Conservation (phyloP, 2,329 filamentous ascomycete genomes). For the Sporothrix schenckii region DNA sequence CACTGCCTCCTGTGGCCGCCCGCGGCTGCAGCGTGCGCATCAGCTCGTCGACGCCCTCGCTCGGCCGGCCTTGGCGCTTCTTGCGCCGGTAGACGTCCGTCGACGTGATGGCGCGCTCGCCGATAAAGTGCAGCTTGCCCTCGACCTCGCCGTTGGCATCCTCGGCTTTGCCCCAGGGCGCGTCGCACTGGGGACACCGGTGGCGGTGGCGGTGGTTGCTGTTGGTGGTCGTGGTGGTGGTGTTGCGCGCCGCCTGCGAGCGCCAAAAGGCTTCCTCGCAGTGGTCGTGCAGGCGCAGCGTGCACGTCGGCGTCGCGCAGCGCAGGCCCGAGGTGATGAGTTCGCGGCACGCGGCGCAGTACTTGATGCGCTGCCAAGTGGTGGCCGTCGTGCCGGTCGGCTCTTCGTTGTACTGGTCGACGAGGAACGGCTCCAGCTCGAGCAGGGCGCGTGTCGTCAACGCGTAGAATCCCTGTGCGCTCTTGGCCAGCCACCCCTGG, state of each 20-base stretch:
- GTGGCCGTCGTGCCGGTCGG: constrained; percentile 51
- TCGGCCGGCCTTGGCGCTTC: constrained; percentile 45
- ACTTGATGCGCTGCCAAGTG: constrained; percentile 77
- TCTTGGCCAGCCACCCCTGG: constrained; percentile 85
- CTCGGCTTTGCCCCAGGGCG: constrained; percentile 49
- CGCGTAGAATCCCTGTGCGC: constrained; percentile 69
- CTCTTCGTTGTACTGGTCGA: constrained; percentile 84
- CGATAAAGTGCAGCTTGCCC: constrained; percentile 51
- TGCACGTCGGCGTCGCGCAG: constrained; percentile 70
- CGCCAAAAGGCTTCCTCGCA: constrained; percentile 76
- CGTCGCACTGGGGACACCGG: constrained; percentile 65
- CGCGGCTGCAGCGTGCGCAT: constrained; percentile 39
- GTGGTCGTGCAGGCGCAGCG: constrained; percentile 72
- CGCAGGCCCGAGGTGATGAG: constrained; percentile 84
- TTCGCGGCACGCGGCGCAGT: constrained; percentile 85
- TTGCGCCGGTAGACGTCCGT: constrained; percentile 55
- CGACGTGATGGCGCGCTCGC: constrained; percentile 60
- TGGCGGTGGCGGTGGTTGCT: constrained; percentile 54
- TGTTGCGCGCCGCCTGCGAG: constrained; percentile 53
- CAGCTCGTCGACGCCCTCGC: constrained; percentile 44
- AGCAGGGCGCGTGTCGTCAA: constrained; percentile 77
- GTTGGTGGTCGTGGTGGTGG: constrained; percentile 55
- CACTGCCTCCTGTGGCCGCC: neutral
- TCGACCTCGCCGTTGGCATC: constrained; percentile 14
- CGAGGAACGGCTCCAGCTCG: constrained; percentile 81